These are phyloP conservation scores for Yamadazyma conglobata DNA, from an alignment of 1,139 yeast genomes.

Conservation along the genomic window DNA sequence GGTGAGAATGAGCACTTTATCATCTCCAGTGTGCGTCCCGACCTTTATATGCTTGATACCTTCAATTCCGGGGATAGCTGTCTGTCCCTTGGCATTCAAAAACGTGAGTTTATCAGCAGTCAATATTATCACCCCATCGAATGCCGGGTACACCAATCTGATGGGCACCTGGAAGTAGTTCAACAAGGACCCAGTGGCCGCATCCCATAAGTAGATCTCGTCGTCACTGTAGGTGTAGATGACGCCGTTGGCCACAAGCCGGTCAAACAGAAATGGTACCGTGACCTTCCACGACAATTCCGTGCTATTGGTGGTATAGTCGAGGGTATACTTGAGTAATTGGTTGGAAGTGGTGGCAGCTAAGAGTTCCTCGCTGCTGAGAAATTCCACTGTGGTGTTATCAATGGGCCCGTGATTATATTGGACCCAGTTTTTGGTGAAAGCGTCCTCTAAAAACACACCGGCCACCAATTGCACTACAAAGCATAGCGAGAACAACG, in stretches of 20 bases:
- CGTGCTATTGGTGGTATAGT: background rate
- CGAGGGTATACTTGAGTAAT: conserved; percentile 16
- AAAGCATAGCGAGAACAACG: conserved; percentile 1
- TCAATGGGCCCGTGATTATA: conserved; percentile 12
- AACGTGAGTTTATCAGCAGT: conserved; percentile 2
- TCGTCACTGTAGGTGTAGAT: conserved; percentile 1
- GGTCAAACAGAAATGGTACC: conserved; percentile 7
- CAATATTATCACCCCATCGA: conserved; percentile 8
- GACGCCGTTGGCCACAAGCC: conserved; percentile 2
- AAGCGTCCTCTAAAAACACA: conserved; percentile 36
- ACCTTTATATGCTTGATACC: conserved; percentile 7
- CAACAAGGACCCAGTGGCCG: conserved; percentile 7
- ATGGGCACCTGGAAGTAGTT: conserved; percentile 3
- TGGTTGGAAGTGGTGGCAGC: conserved; percentile 23
- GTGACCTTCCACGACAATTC: conserved; percentile 15
- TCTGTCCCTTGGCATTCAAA: conserved; percentile 1
- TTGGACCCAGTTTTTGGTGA: conserved; percentile 27
- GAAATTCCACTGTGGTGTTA: too few relatives aligned
- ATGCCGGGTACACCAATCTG: conserved; percentile 5
- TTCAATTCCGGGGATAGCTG: conserved; percentile 1
- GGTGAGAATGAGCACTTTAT: conserved; percentile 14
- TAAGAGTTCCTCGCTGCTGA: conserved; percentile 21
- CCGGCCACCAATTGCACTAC: conserved; percentile 6
- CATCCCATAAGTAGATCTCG: conserved; percentile 9
- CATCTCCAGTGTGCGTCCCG: conserved; percentile 10